A percentile compares a stretch with the other conserved stretches of the same genome.
Conservation (phyloP, 441 rosid species). For the Bruguiera hainesii region DNA sequence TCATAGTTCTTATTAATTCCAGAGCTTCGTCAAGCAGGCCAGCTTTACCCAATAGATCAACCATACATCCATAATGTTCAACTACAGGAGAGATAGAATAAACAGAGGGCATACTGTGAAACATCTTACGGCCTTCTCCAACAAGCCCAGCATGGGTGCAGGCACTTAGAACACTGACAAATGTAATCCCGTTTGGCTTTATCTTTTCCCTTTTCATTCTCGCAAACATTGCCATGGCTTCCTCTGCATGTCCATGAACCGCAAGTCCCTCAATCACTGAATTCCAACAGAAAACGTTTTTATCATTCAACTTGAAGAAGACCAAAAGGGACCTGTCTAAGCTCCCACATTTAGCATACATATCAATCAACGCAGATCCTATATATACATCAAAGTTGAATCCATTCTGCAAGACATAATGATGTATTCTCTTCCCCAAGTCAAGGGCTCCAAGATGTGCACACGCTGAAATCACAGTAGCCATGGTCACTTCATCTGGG, state of each 20-base stretch:
- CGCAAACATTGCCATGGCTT: background rate
- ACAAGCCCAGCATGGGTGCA: slow-evolving; percentile 71
- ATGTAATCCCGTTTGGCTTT: slow-evolving; percentile 54
- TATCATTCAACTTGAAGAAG: slow-evolving; percentile 38
- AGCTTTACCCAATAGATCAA: slow-evolving; percentile 66
- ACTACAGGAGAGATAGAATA: slow-evolving; percentile 47
- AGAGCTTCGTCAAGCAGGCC: slow-evolving; percentile 65
- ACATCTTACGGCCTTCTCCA: slow-evolving; percentile 47
- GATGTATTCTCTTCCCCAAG: slow-evolving; percentile 70
- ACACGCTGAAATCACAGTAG: slow-evolving; percentile 60
- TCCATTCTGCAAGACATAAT: slow-evolving; percentile 45
- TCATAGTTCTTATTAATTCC: slow-evolving; percentile 55
- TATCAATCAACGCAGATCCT: slow-evolving; percentile 53
- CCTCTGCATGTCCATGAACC: slow-evolving; percentile 61
- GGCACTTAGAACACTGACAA: slow-evolving; percentile 61
- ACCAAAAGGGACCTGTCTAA: background rate
- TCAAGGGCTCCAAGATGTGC: slow-evolving; percentile 63
- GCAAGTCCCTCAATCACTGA: slow-evolving; percentile 70
- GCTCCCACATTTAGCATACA: slow-evolving; percentile 73
- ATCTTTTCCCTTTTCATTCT: slow-evolving; percentile 33
- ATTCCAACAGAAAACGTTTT: slow-evolving; percentile 61
- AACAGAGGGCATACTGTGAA: slow-evolving; percentile 42
- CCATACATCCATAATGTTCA: slow-evolving; percentile 64
- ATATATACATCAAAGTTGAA: slow-evolving; percentile 39
- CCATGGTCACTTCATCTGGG: slow-evolving; percentile 60